Base-by-base conservation (phyloP, 2,329 filamentous ascomycete species). In the Microcyclospora pomicola region DNA sequence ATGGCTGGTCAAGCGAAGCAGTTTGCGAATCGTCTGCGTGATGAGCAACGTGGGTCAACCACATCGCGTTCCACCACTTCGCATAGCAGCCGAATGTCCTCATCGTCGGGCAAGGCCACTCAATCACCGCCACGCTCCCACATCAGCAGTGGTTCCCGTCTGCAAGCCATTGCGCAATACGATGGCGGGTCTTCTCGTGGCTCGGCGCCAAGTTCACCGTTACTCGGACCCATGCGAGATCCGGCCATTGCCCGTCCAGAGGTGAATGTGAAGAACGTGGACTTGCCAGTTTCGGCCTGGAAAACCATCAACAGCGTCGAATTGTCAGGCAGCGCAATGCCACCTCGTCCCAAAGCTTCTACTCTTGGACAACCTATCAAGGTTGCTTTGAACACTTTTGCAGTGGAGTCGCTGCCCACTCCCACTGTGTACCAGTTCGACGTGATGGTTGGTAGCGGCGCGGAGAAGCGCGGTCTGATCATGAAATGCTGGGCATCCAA, bases 401-500 rank as follows among this genome's bases (percentile, higher is more conserved):
- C 76, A 0, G 77, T 95, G 38, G 60, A 57, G 0, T 60, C 65
- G 9, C 74, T 77, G 39, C 76, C 76, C 0, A 67, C 59, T 2
- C 70, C 66, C 10, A 71, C 73, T 0, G 73, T 95, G 15, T 77
- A 77, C 44, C 87, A 95, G 54, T 96, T 88, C 49, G 85, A 94
- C 15, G 49, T 93, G 16, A 54, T 69, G 3, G 69, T 88, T 32
- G 73, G 77, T 2, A 74, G 69, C 1, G 75, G 75, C 7, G 64
- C 61, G 0, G 71, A 79, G 40, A 83, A 80, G 59, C 67, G 71
- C 4, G 71, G 72, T 3, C 64, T 91, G 4, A 70, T 85, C 50
- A 77, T 75, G 56, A 86, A 83, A 55, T 72, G 86, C 19, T 95
- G 85, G 84, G 62, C 73, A 1, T 80, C 78, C 1, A 63, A 69